Conservation (phyloP, 805 yeast species). For the Candida sakaeoensis region DNA sequence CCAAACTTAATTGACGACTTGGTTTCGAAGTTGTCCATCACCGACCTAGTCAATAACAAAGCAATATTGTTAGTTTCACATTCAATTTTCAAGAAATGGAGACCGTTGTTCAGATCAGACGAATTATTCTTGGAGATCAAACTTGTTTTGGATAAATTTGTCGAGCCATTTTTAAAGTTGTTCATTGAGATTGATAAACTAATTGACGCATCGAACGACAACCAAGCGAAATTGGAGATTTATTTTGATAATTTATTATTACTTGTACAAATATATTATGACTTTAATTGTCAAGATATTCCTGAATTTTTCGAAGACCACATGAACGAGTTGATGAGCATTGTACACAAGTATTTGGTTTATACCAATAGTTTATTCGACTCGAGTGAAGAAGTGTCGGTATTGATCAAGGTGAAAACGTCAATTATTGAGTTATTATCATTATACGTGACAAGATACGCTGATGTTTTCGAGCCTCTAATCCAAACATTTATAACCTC, state of each 20-base stretch:
- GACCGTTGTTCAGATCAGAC: slow-evolving; percentile 89
- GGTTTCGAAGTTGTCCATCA: slow-evolving; percentile 57
- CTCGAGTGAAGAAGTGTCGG: slow-evolving; percentile 61
- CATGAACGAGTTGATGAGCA: slow-evolving; percentile 68
- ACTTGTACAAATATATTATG: slow-evolving; percentile 80
- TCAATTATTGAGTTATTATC: slow-evolving; percentile 81
- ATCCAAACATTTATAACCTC: slow-evolving; percentile 76
- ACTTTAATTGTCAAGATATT: slow-evolving; percentile 94
- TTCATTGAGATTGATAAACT: slow-evolving; percentile 63
- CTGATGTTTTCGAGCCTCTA: slow-evolving; percentile 81
- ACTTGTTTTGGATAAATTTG: slow-evolving; percentile 79
- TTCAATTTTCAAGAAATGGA: slow-evolving; percentile 94
- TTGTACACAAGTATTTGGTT: slow-evolving; percentile 75
- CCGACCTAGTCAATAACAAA: slow-evolving; percentile 71
- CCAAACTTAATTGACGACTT: slow-evolving; percentile 69
- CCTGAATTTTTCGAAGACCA: slow-evolving; percentile 98
- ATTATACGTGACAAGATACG: slow-evolving; percentile 84
- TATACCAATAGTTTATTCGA: slow-evolving; percentile 55
- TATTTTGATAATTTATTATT: slow-evolving; percentile 69
- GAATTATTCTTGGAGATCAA: slow-evolving; percentile 84
- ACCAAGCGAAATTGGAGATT: slow-evolving; percentile 50
- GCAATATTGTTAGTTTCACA: slow-evolving; percentile 92
- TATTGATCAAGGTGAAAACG: slow-evolving; percentile 69
- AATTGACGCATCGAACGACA: slow-evolving; percentile 43
- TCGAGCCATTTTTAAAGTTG: slow-evolving; percentile 71